Evolutionary conservation across 495 filamentous ascomycete genomes (phyloP).

Genomic region (Penicillium maclennaniae): DNA sequence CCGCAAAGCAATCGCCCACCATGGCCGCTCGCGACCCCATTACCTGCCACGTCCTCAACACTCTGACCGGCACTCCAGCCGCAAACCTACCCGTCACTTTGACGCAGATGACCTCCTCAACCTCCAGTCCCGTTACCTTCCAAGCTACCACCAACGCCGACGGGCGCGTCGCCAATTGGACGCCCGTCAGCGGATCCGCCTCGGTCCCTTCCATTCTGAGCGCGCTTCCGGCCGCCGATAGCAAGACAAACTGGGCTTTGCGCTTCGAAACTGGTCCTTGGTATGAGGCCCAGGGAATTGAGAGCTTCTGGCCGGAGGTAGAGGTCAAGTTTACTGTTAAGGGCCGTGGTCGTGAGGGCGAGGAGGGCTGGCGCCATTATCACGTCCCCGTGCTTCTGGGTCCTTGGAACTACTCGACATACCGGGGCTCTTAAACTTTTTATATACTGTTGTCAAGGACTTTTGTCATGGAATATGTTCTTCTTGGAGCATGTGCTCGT

Average conservation of each 20-base stretch:
- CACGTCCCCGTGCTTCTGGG: conserved; percentile 89
- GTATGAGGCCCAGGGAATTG: conserved; percentile 62
- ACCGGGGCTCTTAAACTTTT: conserved; percentile 59
- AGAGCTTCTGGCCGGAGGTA: conserved; percentile 92
- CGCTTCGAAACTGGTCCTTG: conserved; percentile 75
- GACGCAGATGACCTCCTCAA: conserved; percentile 40
- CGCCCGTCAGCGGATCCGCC: conserved; percentile 44
- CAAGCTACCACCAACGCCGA: conserved; percentile 75
- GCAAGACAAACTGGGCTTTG: conserved; percentile 63
- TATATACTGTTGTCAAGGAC: background rate
- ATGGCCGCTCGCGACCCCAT: conserved; percentile 59
- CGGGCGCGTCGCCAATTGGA: conserved; percentile 81
- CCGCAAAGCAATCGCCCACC: conserved; percentile 19
- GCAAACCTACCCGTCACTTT: conserved; percentile 54
- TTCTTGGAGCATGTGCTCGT: no score
- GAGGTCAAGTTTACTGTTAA: conserved; percentile 77
- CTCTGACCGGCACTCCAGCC: conserved; percentile 61
- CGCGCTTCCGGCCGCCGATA: conserved; percentile 32
- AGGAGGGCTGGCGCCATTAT: conserved; percentile 70
- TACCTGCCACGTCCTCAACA: conserved; percentile 74
- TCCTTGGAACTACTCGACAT: conserved; percentile 91
- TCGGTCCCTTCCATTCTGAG: conserved; percentile 50
- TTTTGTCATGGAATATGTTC: no score
- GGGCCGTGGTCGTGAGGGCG: conserved; percentile 48
- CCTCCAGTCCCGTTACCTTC: conserved; percentile 45